Evolutionary conservation across 2,329 filamentous ascomycete species (phyloP).

Genomic region (Knufia petricola): DNA sequence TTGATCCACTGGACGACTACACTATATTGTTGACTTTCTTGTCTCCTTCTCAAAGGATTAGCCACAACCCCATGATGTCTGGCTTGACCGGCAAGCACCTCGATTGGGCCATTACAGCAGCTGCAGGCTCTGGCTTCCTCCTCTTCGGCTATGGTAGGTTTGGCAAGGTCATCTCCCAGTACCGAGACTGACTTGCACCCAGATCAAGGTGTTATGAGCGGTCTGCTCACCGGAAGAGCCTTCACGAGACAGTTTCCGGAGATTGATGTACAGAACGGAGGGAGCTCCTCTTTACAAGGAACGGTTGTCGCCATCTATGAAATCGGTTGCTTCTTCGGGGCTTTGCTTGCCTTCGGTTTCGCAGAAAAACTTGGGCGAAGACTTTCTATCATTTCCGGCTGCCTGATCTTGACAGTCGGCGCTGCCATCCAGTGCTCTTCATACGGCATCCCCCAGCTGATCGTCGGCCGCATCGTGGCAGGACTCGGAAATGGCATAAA

Average conservation of each 20-base stretch:
- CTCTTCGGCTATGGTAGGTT: slow-evolving; percentile 33
- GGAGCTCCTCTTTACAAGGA: too few relatives aligned
- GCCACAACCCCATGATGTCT: too few relatives aligned
- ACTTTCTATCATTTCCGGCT: slow-evolving; percentile 32
- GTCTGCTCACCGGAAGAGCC: slow-evolving; percentile 58
- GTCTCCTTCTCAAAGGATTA: too few relatives aligned
- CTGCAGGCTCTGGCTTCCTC: slow-evolving; percentile 36
- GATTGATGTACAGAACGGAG: too few relatives aligned
- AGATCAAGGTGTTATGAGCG: slow-evolving; percentile 54
- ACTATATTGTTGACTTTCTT: too few relatives aligned
- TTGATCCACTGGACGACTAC: too few relatives aligned
- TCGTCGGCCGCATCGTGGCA: slow-evolving; percentile 39
- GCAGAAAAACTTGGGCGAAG: slow-evolving; percentile 43
- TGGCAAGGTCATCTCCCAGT: slow-evolving; percentile 30
- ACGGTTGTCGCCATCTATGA: slow-evolving; percentile 34
- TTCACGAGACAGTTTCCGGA: slow-evolving; percentile 49
- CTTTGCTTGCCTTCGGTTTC: slow-evolving; percentile 40
- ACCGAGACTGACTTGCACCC: slow-evolving; percentile 25
- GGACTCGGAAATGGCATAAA: slow-evolving; percentile 28
- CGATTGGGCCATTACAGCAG: slow-evolving; percentile 35
- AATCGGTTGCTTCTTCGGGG: slow-evolving; percentile 42
- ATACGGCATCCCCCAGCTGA: slow-evolving; percentile 33
- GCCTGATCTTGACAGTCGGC: slow-evolving; percentile 36
- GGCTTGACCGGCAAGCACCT: slow-evolving; percentile 20
- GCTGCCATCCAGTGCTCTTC: slow-evolving; percentile 34